These are phyloP conservation scores for Globisporangium parvum DNA, from an alignment of 352 stramenopile genomes.

Conservation along the genomic window DNA sequence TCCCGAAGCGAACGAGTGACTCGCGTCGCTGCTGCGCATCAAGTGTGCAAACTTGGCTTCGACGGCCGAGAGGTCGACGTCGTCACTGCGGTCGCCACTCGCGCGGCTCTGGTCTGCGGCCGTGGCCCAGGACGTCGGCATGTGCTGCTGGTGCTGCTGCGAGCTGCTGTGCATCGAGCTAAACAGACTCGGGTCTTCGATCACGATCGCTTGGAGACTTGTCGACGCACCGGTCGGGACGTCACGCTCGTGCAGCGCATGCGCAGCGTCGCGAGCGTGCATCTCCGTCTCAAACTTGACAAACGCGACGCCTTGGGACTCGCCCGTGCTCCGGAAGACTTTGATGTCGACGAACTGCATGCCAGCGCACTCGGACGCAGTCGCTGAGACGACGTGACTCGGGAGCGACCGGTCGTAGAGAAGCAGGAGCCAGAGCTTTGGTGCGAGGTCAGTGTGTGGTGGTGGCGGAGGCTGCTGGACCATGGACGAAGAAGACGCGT, in stretches of 20 bases:
- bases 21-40: constrained; percentile 58
- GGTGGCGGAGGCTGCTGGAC: neutral
- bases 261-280: constrained; percentile 36
- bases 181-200: constrained; percentile 58
- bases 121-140: neutral
- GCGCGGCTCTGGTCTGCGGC: neutral
- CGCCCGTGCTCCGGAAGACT: constrained; percentile 48
- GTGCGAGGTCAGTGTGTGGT: neutral
- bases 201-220: constrained; percentile 62
- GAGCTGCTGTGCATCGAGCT: constrained; percentile 40
- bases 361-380: constrained; percentile 42
- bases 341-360: constrained; percentile 87
- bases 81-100: constrained; percentile 27
- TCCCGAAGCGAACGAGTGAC: constrained; percentile 6
- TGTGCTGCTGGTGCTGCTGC: constrained; percentile 2
- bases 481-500: neutral
- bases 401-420: constrained; percentile 59
- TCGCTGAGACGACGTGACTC: constrained; percentile 56
- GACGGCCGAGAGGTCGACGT: constrained; percentile 65
- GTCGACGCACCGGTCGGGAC: constrained; percentile 40
- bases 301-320: constrained; percentile 67
- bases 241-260: constrained; percentile 55
- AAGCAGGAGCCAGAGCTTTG: constrained; percentile 57
- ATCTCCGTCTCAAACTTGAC: constrained; percentile 63
- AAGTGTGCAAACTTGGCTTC: constrained; percentile 77